phyloP scores from a whole-genome alignment of 2,329 filamentous ascomycete genomes.

The Ceratocystis variospora region DNA sequence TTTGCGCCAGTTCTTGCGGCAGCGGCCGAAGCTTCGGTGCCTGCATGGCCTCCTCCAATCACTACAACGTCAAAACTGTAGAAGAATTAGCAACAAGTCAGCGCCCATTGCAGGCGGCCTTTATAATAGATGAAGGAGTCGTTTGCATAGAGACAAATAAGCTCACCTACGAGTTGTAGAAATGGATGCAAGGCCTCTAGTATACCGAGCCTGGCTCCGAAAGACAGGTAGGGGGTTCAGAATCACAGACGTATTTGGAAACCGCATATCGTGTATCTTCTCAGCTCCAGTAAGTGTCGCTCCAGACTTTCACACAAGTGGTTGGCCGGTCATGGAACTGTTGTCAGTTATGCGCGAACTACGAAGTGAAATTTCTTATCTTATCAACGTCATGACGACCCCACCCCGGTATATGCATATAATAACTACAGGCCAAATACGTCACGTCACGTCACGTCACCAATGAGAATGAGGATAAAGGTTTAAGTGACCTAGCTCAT shows the following conservation, averaged over 20 bases:
- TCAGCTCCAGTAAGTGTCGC: not conserved
- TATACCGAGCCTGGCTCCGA: not conserved
- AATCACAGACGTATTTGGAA: not conserved
- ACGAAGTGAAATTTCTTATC: conserved; percentile 14
- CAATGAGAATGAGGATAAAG: not conserved
- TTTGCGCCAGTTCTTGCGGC: conserved; percentile 77
- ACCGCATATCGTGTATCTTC: conserved; percentile 1
- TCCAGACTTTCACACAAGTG: too few species aligned
- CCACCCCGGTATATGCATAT: conserved; percentile 15
- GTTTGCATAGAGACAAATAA: not conserved
- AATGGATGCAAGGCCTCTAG: conserved; percentile 12
- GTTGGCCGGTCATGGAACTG: too few species aligned
- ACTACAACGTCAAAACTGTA: conserved; percentile 74
- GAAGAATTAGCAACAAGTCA: conserved; percentile 2
- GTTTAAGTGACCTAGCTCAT: not conserved
- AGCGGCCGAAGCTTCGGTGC: conserved; percentile 82
- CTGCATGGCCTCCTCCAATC: conserved; percentile 90
- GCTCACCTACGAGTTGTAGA: not conserved
- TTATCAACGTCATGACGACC: conserved; percentile 14
- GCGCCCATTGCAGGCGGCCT: not conserved
- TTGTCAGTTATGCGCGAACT: not conserved
- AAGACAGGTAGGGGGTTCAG: not conserved
- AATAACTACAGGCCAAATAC: not conserved
- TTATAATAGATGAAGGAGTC: not conserved
- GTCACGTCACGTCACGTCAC: conserved; percentile 5